phyloP scores from a whole-genome alignment of 805 yeast genomes.

The Sugiyamaella mastotermitis region DNA sequence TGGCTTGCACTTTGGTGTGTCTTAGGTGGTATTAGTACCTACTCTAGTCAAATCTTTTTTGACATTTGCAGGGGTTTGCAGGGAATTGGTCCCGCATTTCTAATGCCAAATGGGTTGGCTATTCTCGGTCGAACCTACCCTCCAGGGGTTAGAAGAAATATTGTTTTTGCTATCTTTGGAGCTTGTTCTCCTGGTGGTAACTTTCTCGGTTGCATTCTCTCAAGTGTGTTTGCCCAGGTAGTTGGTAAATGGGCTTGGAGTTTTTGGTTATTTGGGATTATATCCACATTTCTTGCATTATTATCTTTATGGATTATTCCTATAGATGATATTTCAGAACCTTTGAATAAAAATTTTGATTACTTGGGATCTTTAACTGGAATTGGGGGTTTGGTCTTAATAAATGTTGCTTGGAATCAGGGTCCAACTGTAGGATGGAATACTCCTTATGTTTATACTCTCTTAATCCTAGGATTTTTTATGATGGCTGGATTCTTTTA shows the following conservation, averaged over 20 bases:
- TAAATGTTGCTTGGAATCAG: constrained; percentile 70
- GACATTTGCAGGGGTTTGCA: constrained; percentile 50
- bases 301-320: constrained; percentile 38
- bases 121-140: constrained; percentile 40
- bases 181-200: constrained; percentile 62
- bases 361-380: constrained; percentile 52
- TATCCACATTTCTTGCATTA: constrained; percentile 30
- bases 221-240: constrained; percentile 41
- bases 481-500: constrained; percentile 41
- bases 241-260: constrained; percentile 53
- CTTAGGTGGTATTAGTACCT: constrained; percentile 50
- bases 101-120: constrained; percentile 57
- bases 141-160: constrained; percentile 44
- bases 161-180: constrained; percentile 53
- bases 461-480: constrained; percentile 46
- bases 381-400: constrained; percentile 51
- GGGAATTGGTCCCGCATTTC: constrained; percentile 58
- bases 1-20: constrained; percentile 55
- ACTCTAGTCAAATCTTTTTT: constrained; percentile 37
- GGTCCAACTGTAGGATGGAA: constrained; percentile 71
- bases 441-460: constrained; percentile 48
- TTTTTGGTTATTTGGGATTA: constrained; percentile 44
- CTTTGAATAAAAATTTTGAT: constrained; percentile 33
- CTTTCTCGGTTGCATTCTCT: constrained; percentile 47
- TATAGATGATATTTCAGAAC: constrained; percentile 1